Conservation (phyloP, 352 stramenopile genomes). For the Globisporangium splendens region DNA sequence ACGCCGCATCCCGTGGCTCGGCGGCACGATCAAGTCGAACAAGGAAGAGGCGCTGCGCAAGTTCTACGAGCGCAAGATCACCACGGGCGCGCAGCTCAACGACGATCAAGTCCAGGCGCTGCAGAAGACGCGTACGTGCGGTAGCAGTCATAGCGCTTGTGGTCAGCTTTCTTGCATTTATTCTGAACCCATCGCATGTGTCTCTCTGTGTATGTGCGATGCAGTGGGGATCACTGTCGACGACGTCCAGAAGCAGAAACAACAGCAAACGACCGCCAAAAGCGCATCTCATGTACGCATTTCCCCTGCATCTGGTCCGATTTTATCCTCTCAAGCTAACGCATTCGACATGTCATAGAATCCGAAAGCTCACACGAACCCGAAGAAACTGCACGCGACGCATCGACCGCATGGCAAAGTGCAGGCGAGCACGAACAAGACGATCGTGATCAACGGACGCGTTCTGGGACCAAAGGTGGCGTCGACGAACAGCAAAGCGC, state of each 20-base stretch:
- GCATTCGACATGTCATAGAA: background rate
- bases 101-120: slow-evolving; percentile 45
- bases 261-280: slow-evolving; percentile 11
- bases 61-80: slow-evolving; percentile 78
- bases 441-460: slow-evolving; percentile 57
- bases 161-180: background rate
- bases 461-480: slow-evolving; percentile 52
- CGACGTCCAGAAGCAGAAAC: slow-evolving; percentile 5
- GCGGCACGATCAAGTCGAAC: slow-evolving; percentile 80
- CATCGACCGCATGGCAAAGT: slow-evolving; percentile 51
- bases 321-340: background rate
- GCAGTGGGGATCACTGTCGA: slow-evolving; percentile 21
- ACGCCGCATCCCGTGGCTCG: slow-evolving; percentile 66
- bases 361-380: slow-evolving; percentile 19
- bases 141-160: background rate
- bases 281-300: slow-evolving; percentile 10
- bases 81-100: slow-evolving; percentile 36
- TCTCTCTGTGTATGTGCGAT: background rate
- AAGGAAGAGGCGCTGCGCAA: slow-evolving; percentile 85
- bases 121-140: slow-evolving; percentile 36
- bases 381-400: slow-evolving; percentile 44
- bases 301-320: too few species aligned
- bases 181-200: background rate
- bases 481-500: slow-evolving; percentile 19
- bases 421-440: slow-evolving; percentile 24